These are phyloP conservation scores for Stevia rebaudiana DNA, from an alignment of 140 eudicot genomes.

Conservation along the genomic window DNA sequence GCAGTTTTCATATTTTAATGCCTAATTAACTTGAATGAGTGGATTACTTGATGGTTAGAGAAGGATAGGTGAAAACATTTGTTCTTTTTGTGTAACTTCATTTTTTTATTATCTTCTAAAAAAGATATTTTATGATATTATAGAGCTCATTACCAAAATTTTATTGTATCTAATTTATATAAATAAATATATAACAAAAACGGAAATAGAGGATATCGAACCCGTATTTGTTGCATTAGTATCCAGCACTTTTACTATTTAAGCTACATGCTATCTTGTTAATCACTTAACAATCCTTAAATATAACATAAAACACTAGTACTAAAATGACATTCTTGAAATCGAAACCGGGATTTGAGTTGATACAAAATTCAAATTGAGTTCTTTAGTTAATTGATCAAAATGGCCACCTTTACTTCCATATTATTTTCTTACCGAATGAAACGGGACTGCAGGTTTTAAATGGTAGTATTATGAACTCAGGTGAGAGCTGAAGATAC, in stretches of 20 bases:
- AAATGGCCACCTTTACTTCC: not conserved
- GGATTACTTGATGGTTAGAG: not conserved
- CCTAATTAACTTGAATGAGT: not conserved
- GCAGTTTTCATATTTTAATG: not conserved
- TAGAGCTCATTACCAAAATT: too few relatives aligned
- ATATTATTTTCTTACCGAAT: not conserved
- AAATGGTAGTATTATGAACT: constrained; percentile 20
- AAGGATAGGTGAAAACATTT: not conserved
- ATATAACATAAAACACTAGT: not conserved
- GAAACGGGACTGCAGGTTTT: not conserved
- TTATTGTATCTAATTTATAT: too few relatives aligned
- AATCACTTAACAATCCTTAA: not conserved
- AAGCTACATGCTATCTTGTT: not conserved
- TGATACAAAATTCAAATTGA: not conserved
- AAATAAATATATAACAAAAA: too few relatives aligned
- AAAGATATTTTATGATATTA: not conserved
- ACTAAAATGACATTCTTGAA: not conserved
- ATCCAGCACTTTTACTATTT: not conserved
- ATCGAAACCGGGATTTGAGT: not conserved
- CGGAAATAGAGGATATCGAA: not conserved
- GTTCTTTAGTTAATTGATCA: not conserved
- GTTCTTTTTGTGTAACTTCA: not conserved
- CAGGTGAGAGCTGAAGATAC: constrained; percentile 22
- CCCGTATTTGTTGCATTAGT: not conserved
- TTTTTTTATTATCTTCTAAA: not conserved